Percentiles rank a stretch among this genome's conserved stretches.
phyloP scores from a whole-genome alignment of 768 basidiomycete species.

The Pulveroboletus ravenelii region DNA sequence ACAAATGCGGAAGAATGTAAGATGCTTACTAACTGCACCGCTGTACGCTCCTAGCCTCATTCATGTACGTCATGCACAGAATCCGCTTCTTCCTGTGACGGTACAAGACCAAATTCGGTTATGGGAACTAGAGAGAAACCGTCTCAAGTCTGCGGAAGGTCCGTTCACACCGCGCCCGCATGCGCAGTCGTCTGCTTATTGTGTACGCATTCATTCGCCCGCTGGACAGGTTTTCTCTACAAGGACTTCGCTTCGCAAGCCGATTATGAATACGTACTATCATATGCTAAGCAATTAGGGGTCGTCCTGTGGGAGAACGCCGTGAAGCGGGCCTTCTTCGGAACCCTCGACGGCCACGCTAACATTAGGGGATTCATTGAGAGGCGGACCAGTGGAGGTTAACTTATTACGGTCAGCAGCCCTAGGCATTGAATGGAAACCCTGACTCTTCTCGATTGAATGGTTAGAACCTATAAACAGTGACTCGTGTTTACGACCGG shows the following conservation, averaged over 20 bases:
- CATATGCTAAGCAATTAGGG: conserved; percentile 78
- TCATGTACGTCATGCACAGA: conserved; percentile 42
- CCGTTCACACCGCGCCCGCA: conserved; percentile 16
- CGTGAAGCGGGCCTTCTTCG: conserved; percentile 76
- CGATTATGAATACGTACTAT: conserved; percentile 82
- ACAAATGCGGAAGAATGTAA: conserved; percentile 93
- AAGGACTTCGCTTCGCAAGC: conserved; percentile 80
- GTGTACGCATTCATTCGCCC: conserved; percentile 1
- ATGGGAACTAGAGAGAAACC: conserved; percentile 95
- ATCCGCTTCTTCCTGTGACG: conserved; percentile 90
- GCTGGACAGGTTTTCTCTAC: conserved; percentile 74
- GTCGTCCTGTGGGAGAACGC: conserved; percentile 82
- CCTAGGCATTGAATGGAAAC: conserved; percentile 1
- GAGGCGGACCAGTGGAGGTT: conserved; percentile 48
- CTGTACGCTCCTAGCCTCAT: neutral
- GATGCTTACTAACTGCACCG: conserved; percentile 17
- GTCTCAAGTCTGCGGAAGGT: conserved; percentile 88
- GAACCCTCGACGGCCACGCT: conserved; percentile 68
- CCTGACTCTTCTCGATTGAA: conserved; percentile 1
- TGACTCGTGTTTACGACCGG: neutral
- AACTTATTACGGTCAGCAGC: neutral
- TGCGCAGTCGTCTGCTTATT: conserved; percentile 10
- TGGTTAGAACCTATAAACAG: neutral
- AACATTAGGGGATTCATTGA: conserved; percentile 81
- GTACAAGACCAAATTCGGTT: conserved; percentile 97